Evolutionary conservation across 176 grass and related monocot species (phyloP).

Genomic region (Oryza officinalis): DNA sequence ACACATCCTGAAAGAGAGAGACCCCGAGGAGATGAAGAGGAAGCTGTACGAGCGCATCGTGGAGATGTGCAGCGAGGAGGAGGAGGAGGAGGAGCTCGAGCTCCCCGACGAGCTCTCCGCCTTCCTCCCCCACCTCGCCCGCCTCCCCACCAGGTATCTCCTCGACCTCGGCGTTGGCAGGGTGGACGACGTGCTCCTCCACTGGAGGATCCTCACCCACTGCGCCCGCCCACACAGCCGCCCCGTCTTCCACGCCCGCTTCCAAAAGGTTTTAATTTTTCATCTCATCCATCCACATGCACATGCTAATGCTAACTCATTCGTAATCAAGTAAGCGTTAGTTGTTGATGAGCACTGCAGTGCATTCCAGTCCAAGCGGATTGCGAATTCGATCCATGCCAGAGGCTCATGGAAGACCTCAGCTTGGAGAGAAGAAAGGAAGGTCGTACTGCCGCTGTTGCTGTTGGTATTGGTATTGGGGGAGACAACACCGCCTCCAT

Average conservation of each 20-base stretch:
- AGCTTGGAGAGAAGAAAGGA: slow-evolving; percentile 26
- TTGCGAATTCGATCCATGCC: slow-evolving; percentile 7
- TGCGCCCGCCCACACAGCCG: slow-evolving; percentile 43
- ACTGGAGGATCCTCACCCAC: slow-evolving; percentile 63
- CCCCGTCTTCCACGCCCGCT: slow-evolving; percentile 65
- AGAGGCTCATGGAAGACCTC: slow-evolving; percentile 40
- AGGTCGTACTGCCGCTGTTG: too few relatives aligned
- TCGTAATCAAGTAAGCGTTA: background rate
- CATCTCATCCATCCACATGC: background rate
- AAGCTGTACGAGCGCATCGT: slow-evolving; percentile 55
- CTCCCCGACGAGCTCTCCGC: slow-evolving; percentile 27
- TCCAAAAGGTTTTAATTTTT: slow-evolving; percentile 43
- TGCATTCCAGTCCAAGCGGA: background rate
- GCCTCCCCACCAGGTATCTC: slow-evolving; percentile 60
- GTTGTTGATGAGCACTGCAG: background rate
- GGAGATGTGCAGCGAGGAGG: slow-evolving; percentile 6
- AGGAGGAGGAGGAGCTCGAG: slow-evolving; percentile 15
- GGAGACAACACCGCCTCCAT: background rate
- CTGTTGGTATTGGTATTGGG: too few relatives aligned
- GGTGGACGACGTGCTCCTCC: slow-evolving; percentile 72
- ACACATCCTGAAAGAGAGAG: background rate
- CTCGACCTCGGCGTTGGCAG: slow-evolving; percentile 49
- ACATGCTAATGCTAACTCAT: background rate
- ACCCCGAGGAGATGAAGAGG: background rate
- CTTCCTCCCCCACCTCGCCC: slow-evolving; percentile 52